These are phyloP conservation scores for Trichophyton equinum DNA, from an alignment of 2,329 filamentous ascomycete species.

Conservation along the genomic window DNA sequence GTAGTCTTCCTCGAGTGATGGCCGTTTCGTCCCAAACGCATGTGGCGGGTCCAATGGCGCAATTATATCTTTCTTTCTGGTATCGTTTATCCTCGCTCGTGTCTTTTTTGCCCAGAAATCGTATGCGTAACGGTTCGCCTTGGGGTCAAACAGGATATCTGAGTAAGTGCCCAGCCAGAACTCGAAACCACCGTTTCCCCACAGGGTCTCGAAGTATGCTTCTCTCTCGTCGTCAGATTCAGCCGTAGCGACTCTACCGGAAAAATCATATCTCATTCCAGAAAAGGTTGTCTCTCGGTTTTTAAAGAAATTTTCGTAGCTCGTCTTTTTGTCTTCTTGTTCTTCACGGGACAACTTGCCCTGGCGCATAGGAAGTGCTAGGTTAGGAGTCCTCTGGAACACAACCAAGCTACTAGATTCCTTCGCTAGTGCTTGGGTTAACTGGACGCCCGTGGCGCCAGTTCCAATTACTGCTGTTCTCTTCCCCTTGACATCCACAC, in stretches of 20 bases:
- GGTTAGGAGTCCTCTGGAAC: constrained; percentile 54
- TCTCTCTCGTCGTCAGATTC: constrained; percentile 39
- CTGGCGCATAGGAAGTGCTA: constrained; percentile 50
- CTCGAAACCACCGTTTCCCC: constrained; percentile 42
- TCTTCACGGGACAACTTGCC: constrained; percentile 36
- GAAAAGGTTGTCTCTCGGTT: constrained; percentile 40
- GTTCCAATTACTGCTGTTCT: constrained; percentile 52
- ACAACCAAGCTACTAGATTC: constrained; percentile 38
- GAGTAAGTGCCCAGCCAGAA: constrained; percentile 42
- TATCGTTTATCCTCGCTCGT: constrained; percentile 40
- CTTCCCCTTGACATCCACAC: constrained; percentile 47
- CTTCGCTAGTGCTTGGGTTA: constrained; percentile 47
- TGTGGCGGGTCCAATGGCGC: constrained; percentile 43
- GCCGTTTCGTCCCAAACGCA: constrained; percentile 43
- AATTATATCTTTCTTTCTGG: constrained; percentile 39
- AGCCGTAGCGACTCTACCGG: constrained; percentile 42
- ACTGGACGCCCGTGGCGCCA: constrained; percentile 52
- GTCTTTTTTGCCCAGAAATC: constrained; percentile 45
- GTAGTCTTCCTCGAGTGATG: constrained; percentile 38
- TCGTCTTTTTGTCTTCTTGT: constrained; percentile 34
- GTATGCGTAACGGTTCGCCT: constrained; percentile 43
- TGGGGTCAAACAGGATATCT: constrained; percentile 35
- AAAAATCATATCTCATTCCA: constrained; percentile 45
- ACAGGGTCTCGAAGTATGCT: constrained; percentile 38
- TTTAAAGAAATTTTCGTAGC: constrained; percentile 40